phyloP scores from a whole-genome alignment of 148 eudicot genomes.

The Cornus suecica region DNA sequence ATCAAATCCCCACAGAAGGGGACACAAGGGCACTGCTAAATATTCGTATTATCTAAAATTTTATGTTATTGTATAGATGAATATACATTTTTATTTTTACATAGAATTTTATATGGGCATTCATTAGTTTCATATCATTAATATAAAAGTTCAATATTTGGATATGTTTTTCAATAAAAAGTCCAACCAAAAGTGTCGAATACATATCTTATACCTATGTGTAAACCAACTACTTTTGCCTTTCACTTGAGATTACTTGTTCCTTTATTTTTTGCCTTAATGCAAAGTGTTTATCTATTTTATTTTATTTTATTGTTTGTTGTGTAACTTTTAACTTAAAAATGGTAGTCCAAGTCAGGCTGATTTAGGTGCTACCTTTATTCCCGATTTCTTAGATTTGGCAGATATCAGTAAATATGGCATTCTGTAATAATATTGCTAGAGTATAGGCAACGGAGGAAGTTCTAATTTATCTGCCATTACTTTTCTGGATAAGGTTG shows the following conservation, averaged over 20 bases:
- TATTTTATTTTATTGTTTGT: background rate
- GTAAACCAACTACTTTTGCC: background rate
- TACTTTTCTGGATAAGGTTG: slow-evolving; percentile 34
- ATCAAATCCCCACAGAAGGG: no score
- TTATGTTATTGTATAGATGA: no score
- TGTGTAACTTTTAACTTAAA: background rate
- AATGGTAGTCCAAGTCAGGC: background rate
- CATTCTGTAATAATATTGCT: background rate
- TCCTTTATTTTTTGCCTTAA: background rate
- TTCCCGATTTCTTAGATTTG: background rate
- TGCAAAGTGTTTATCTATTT: background rate
- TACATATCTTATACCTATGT: no score
- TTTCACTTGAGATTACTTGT: background rate
- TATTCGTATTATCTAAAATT: no score
- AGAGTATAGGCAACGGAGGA: slow-evolving; percentile 10
- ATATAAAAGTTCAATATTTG: no score
- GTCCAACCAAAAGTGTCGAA: no score
- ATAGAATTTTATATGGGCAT: no score
- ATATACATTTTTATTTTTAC: no score
- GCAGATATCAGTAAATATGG: background rate
- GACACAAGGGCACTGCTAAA: no score
- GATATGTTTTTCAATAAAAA: no score
- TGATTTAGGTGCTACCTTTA: background rate
- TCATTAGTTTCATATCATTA: no score
- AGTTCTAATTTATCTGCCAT: slow-evolving; percentile 30